Evolutionary conservation across 257 asterid genomes (phyloP).

Genomic region (Datura wrightii): DNA sequence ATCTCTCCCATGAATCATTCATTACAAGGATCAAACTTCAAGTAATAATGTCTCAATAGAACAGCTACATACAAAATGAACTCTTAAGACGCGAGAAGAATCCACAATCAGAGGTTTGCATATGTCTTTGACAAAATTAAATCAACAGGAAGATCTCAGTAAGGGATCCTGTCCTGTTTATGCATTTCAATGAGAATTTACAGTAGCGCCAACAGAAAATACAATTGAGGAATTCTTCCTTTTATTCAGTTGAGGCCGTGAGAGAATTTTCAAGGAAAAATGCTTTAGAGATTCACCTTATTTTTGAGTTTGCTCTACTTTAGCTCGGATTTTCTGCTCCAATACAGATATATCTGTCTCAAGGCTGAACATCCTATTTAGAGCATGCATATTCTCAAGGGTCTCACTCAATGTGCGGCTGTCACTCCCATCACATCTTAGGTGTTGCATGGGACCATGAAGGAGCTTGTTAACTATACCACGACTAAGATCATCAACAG

Average conservation of each 20-base stretch:
- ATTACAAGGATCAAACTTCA: conserved; percentile 40
- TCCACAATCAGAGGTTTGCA: conserved; percentile 35
- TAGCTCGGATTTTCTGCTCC: conserved; percentile 89
- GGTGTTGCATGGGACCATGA: conserved; percentile 98
- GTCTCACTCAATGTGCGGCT: conserved; percentile 88
- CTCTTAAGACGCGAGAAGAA: conserved; percentile 37
- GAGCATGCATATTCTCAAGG: conserved; percentile 96
- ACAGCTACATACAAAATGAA: conserved; percentile 27
- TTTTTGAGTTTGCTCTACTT: conserved; percentile 82
- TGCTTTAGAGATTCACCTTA: conserved; percentile 36
- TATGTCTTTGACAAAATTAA: conserved; percentile 38
- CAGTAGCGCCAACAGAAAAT: conserved; percentile 37
- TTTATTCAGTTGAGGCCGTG: conserved; percentile 53
- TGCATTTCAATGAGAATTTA: conserved; percentile 43
- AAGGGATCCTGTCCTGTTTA: conserved; percentile 40
- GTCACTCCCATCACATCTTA: conserved; percentile 96
- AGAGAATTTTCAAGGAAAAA: conserved; percentile 14
- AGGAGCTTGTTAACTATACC: conserved; percentile 93
- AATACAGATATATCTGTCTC: conserved; percentile 83
- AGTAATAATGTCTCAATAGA: conserved; percentile 26
- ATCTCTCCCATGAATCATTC: conserved; percentile 32
- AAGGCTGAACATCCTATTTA: conserved; percentile 84
- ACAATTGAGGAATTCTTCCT: conserved; percentile 43
- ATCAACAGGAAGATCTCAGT: conserved; percentile 41
- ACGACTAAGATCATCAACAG: conserved; percentile 86